A percentile compares a stretch with the other conserved stretches of the same genome.
These are phyloP conservation scores for Coemansia sp. DNA, from an alignment of 192 early-diverging fungal genomes.

Conservation along the genomic window DNA sequence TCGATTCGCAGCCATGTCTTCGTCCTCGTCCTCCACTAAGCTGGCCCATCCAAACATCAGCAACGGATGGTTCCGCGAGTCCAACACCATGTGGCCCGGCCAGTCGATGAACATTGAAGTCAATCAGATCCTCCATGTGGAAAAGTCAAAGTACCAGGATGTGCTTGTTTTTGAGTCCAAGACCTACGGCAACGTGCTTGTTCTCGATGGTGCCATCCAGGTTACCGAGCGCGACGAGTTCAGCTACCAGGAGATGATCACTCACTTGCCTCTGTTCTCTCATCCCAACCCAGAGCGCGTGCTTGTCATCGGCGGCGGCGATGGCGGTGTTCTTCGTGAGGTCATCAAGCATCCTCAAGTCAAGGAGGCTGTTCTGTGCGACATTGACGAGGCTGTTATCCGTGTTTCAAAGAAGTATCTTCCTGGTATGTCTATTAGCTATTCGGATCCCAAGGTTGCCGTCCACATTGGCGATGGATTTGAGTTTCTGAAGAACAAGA, in stretches of 20 bases:
- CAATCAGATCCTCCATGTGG: conserved; percentile 90
- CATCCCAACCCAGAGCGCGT: conserved; percentile 96
- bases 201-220: conserved; percentile 98
- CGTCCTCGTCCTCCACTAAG: conserved; percentile 39
- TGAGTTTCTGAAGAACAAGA: conserved; percentile 86
- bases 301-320: conserved; percentile 98
- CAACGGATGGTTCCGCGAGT: conserved; percentile 98
- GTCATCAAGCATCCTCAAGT: conserved; percentile 95
- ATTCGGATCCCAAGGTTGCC: conserved; percentile 91
- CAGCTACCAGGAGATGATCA: conserved; percentile 99
- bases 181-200: conserved; percentile 94
- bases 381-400: conserved; percentile 96
- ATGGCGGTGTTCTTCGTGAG: conserved; percentile 98
- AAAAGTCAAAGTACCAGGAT: conserved; percentile 95
- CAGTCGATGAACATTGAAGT: conserved; percentile 98
- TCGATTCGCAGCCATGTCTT: conserved; percentile 14
- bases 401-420: conserved; percentile 92
- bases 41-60: conserved; percentile 87
- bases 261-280: conserved; percentile 89
- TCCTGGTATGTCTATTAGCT: conserved; percentile 91
- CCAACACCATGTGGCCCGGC: conserved; percentile 93
- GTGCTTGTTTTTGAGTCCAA: conserved; percentile 96
- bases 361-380: conserved; percentile 89
- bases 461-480: conserved; percentile 97
- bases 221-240: conserved; percentile 98